Evolutionary conservation across 2,329 filamentous ascomycete species (phyloP).

Genomic region (Grosmannia serpens): DNA sequence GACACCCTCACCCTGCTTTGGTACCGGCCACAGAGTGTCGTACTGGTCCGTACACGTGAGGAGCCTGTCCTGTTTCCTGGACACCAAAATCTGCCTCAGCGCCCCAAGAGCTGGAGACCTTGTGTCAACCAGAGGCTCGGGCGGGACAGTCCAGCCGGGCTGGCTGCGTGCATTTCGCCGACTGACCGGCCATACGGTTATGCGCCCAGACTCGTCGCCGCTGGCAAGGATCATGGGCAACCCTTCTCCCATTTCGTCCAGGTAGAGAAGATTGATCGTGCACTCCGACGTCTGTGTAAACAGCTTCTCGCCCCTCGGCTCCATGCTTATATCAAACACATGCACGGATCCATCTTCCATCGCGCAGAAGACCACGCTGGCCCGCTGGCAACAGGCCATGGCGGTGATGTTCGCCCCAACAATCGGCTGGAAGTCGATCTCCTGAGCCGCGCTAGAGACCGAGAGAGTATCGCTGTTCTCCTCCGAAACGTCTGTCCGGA

Average conservation of each 20-base stretch:
- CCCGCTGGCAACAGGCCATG: background rate
- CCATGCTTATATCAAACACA: slow-evolving; percentile 9
- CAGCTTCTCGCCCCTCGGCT: slow-evolving; percentile 8
- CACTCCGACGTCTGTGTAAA: slow-evolving; percentile 8
- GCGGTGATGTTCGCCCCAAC: background rate
- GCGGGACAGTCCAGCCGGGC: background rate
- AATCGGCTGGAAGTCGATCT: background rate
- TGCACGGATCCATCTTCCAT: slow-evolving; percentile 14
- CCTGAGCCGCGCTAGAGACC: background rate
- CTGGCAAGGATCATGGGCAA: slow-evolving; percentile 6
- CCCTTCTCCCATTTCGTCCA: slow-evolving; percentile 8
- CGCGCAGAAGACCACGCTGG: slow-evolving; percentile 11
- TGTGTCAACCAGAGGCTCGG: background rate
- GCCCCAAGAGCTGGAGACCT: background rate
- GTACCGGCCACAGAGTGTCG: slow-evolving; percentile 10
- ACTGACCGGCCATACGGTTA: slow-evolving; percentile 8
- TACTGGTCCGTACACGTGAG: slow-evolving; percentile 8
- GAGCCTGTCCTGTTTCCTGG: slow-evolving; percentile 7
- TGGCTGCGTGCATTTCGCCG: background rate
- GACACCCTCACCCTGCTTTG: background rate
- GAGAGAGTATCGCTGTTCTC: background rate
- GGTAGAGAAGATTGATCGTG: slow-evolving; percentile 8
- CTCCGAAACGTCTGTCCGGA: slow-evolving; percentile 6
- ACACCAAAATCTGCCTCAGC: slow-evolving; percentile 8
- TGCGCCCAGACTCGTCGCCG: slow-evolving; percentile 7